Conservation (phyloP, 345 rosid species). For the Eucalyptus melliodora region DNA sequence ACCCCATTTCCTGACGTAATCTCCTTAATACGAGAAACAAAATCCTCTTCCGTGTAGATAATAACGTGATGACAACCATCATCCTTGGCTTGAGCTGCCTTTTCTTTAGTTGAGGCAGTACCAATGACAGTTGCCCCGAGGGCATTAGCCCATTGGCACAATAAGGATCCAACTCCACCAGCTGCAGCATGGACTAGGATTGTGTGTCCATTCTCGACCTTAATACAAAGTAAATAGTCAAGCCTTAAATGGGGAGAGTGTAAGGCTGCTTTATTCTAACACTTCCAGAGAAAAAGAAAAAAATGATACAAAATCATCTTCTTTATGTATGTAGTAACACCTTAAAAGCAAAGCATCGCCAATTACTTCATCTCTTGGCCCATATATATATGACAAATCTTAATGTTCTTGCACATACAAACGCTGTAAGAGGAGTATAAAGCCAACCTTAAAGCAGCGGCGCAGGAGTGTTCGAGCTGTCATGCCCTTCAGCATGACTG, state of each 20-base stretch:
- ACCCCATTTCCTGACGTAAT: slow-evolving; percentile 82
- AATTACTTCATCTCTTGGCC: not conserved
- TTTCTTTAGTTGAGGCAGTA: slow-evolving; percentile 72
- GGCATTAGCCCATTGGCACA: slow-evolving; percentile 90
- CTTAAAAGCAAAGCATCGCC: not conserved
- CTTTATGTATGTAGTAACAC: not conserved
- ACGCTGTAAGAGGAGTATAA: not conserved
- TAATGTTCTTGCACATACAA: not conserved
- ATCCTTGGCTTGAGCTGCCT: slow-evolving; percentile 88
- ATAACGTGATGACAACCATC: slow-evolving; percentile 90
- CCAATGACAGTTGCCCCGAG: slow-evolving; percentile 90
- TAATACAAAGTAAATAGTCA: not conserved
- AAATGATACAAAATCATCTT: not conserved
- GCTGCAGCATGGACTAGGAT: slow-evolving; percentile 91
- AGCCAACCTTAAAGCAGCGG: slow-evolving; percentile 77
- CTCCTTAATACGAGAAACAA: slow-evolving; percentile 60
- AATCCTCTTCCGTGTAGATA: slow-evolving; percentile 69
- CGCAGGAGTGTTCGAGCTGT: slow-evolving; percentile 64
- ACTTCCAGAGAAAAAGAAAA: not conserved
- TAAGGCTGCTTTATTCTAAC: not conserved
- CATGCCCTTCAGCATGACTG: slow-evolving; percentile 84
- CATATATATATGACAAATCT: not conserved
- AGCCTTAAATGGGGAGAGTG: not conserved
- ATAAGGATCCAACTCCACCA: slow-evolving; percentile 86
- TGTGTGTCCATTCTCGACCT: slow-evolving; percentile 76